Conservation (phyloP, 2,329 filamentous ascomycete genomes). For the Colletotrichum costaricense region DNA sequence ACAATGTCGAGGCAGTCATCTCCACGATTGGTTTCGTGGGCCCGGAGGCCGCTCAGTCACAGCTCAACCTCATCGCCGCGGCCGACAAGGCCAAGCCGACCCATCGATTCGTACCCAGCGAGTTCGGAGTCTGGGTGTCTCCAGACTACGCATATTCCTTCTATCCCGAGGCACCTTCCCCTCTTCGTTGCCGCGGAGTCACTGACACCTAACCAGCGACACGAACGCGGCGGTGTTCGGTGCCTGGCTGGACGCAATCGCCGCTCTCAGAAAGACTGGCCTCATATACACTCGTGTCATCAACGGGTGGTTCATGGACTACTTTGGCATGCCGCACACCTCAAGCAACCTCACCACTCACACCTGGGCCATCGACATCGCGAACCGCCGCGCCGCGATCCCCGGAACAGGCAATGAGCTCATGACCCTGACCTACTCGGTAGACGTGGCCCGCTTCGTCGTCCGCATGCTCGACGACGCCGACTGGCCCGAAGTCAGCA, state of each 20-base stretch:
- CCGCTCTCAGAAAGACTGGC: slow-evolving; percentile 40
- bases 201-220: too few relatives aligned
- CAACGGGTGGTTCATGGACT: slow-evolving; percentile 58
- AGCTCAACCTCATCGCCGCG: slow-evolving; percentile 55
- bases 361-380: slow-evolving; percentile 56
- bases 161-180: too few relatives aligned
- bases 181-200: too few relatives aligned
- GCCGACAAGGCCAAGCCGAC: slow-evolving; percentile 50
- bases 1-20: slow-evolving; percentile 57
- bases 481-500: slow-evolving; percentile 53
- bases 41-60: slow-evolving; percentile 27
- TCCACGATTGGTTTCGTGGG: slow-evolving; percentile 48
- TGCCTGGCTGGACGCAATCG: not conserved
- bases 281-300: slow-evolving; percentile 51
- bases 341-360: slow-evolving; percentile 50
- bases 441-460: slow-evolving; percentile 60
- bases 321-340: slow-evolving; percentile 52
- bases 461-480: slow-evolving; percentile 50
- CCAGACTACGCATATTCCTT: not conserved
- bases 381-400: slow-evolving; percentile 55
- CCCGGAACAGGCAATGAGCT: slow-evolving; percentile 57
- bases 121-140: slow-evolving; percentile 42
- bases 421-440: slow-evolving; percentile 59
- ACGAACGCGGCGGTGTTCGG: too few relatives aligned
- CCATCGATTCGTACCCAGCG: slow-evolving; percentile 55